Evolutionary conservation across 805 yeast species (phyloP).

Genomic region (Kregervanrija delftensis): DNA sequence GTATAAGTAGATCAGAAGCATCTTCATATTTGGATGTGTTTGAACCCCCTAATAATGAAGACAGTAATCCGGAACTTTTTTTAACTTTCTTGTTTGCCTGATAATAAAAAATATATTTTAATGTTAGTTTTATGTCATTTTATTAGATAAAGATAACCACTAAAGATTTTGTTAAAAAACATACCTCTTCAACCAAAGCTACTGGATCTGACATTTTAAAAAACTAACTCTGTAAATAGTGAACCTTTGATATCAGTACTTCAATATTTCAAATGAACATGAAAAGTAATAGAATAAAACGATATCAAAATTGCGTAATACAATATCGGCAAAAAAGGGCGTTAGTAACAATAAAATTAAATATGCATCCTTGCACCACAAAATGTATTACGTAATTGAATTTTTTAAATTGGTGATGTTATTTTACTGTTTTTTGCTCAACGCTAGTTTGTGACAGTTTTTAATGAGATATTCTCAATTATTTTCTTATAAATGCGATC

Average conservation of each 20-base stretch:
- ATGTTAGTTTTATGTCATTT: background rate
- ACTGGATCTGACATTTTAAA: constrained; percentile 29
- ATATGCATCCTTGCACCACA: too few relatives aligned
- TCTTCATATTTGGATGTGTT: constrained; percentile 69
- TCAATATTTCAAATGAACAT: background rate
- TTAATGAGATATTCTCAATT: too few relatives aligned
- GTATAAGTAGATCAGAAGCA: constrained; percentile 82
- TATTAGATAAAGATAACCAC: background rate
- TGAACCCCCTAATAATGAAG: constrained; percentile 61
- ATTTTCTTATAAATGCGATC: too few relatives aligned
- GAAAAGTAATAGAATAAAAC: too few relatives aligned
- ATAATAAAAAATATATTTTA: background rate
- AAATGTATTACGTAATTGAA: too few relatives aligned
- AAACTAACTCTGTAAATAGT: background rate
- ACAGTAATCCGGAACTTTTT: constrained; percentile 59
- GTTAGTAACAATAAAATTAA: too few relatives aligned
- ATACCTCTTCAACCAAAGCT: constrained; percentile 26
- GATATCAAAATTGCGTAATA: too few relatives aligned
- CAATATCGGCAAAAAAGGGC: too few relatives aligned
- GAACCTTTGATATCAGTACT: background rate
- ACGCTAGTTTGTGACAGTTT: too few relatives aligned
- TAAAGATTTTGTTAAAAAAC: constrained; percentile 9
- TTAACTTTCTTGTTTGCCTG: constrained; percentile 67
- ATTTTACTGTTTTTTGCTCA: too few relatives aligned
- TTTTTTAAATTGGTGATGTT: too few relatives aligned